Evolutionary conservation across 1,284 basidiomycete genomes (phyloP).

Genomic region (Fomitopsis palustris): DNA sequence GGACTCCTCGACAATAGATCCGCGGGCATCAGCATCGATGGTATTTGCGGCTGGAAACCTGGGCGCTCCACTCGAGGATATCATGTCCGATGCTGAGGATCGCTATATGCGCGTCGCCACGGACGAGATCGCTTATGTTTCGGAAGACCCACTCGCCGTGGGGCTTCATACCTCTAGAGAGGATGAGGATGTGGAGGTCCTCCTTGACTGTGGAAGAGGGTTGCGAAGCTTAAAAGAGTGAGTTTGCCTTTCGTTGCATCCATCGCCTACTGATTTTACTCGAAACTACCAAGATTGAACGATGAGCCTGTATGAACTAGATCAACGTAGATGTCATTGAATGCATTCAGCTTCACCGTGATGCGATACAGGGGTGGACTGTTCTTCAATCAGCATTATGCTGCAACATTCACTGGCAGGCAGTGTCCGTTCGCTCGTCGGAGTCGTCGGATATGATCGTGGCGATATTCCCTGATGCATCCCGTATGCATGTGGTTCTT

Average conservation of each 20-base stretch:
- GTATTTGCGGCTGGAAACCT: conserved; percentile 15
- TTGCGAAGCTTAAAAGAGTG: neutral
- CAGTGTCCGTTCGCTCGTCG: no score
- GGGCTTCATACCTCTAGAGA: neutral
- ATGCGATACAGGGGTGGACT: no score
- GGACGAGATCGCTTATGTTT: conserved; percentile 1
- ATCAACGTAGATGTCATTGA: no score
- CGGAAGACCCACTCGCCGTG: conserved; percentile 2
- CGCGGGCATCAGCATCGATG: neutral
- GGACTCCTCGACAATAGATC: neutral
- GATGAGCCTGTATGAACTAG: neutral
- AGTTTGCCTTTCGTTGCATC: neutral
- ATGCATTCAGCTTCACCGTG: no score
- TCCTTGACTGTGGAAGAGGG: neutral
- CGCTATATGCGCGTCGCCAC: neutral
- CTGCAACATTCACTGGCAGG: no score
- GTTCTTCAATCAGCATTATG: no score
- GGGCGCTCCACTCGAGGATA: conserved; percentile 12
- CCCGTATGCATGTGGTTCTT: no score
- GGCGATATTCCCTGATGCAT: no score
- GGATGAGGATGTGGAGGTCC: neutral
- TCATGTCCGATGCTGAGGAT: neutral
- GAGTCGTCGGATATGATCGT: no score
- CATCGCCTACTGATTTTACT: neutral
- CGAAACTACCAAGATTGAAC: neutral